phyloP scores from a whole-genome alignment of 1,284 basidiomycete genomes.

The Austroboletus sp. region DNA sequence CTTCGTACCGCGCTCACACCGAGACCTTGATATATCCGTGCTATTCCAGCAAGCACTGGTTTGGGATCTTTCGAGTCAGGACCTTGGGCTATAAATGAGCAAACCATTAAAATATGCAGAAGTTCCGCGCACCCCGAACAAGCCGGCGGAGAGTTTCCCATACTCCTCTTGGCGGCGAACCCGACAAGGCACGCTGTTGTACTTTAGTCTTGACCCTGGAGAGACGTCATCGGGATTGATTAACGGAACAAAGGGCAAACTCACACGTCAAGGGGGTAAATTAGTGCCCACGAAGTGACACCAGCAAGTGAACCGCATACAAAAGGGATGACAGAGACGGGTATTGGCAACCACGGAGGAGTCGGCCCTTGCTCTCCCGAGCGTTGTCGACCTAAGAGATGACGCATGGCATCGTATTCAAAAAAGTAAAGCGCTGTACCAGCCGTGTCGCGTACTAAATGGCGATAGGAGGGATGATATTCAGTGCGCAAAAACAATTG shows the following conservation, averaged over 20 bases:
- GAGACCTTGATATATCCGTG: constrained; percentile 76
- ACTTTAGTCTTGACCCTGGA: constrained; percentile 86
- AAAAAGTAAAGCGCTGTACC: constrained; percentile 84
- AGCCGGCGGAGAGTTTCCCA: constrained; percentile 71
- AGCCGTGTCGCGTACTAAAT: constrained; percentile 66
- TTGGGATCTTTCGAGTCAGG: constrained; percentile 68
- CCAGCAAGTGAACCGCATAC: constrained; percentile 78
- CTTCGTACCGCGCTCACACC: constrained; percentile 79
- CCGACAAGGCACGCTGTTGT: constrained; percentile 81
- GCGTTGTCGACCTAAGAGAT: constrained; percentile 62
- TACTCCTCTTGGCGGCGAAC: constrained; percentile 59
- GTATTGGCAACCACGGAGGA: constrained; percentile 74
- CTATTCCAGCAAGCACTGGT: constrained; percentile 61
- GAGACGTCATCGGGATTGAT: background rate
- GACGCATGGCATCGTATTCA: constrained; percentile 80
- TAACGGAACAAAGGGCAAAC: constrained; percentile 22
- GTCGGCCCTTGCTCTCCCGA: constrained; percentile 70
- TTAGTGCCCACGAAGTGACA: constrained; percentile 78
- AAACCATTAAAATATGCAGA: background rate
- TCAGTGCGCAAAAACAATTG: background rate
- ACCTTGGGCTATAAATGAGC: constrained; percentile 40
- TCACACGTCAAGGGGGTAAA: constrained; percentile 79
- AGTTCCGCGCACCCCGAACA: constrained; percentile 52
- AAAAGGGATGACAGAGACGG: constrained; percentile 71
- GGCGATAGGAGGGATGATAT: constrained; percentile 6